Evolutionary conservation across 208 protist genomes (phyloP).

Genomic region (Trypanosoma theileri): DNA sequence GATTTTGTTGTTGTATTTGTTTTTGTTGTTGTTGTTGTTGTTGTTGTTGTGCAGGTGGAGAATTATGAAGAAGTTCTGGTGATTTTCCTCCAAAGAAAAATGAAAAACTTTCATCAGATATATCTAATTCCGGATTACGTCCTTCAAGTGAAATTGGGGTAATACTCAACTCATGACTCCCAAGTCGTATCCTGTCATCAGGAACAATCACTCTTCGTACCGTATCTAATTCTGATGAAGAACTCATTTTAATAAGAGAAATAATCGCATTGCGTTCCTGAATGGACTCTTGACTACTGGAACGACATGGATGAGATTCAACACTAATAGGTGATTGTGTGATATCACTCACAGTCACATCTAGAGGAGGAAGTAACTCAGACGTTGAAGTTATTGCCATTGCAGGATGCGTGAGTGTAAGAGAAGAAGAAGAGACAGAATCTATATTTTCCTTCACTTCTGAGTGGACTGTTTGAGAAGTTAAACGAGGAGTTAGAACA

Average conservation of each 20-base stretch:
- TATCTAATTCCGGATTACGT: not conserved
- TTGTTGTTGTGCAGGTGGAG: too few species aligned
- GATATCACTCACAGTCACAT: conserved; percentile 25
- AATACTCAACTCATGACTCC: not conserved
- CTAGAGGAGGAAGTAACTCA: not conserved
- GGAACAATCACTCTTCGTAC: not conserved
- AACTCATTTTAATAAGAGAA: too few species aligned
- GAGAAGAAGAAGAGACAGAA: not conserved
- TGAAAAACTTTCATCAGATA: not conserved
- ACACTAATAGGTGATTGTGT: conserved; percentile 8
- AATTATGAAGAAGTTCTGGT: not conserved
- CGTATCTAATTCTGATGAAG: too few species aligned
- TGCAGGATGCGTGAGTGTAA: too few species aligned
- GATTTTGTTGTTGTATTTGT: too few species aligned
- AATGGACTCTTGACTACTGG: not conserved
- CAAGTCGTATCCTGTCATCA: not conserved
- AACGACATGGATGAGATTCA: not conserved
- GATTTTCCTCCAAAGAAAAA: not conserved
- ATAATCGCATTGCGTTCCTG: not conserved
- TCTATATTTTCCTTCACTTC: not conserved
- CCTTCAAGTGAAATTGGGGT: conserved; percentile 1
- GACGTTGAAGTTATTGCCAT: too few species aligned
- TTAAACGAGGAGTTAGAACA: not conserved
- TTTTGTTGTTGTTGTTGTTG: too few species aligned
- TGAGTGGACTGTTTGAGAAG: not conserved